phyloP scores from a whole-genome alignment of 2,329 filamentous ascomycete genomes.

The Calonectria fujianensis region DNA sequence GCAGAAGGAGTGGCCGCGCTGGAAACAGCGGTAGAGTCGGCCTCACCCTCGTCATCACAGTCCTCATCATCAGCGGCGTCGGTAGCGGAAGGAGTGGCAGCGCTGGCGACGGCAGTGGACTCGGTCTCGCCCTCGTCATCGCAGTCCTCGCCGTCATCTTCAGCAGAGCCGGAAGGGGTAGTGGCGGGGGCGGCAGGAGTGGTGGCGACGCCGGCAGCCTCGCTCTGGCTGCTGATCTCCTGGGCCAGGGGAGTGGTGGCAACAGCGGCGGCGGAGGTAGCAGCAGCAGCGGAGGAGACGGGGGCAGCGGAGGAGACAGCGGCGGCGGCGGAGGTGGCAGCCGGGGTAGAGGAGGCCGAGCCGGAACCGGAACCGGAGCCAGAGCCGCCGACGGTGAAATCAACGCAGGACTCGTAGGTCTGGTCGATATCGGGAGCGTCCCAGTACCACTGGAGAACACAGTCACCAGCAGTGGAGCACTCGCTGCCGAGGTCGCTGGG shows the following conservation, averaged over 20 bases:
- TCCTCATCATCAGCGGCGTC: slow-evolving; percentile 28
- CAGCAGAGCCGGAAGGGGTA: slow-evolving; percentile 35
- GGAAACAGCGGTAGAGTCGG: neutral
- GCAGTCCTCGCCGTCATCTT: slow-evolving; percentile 44
- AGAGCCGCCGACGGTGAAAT: slow-evolving; percentile 65
- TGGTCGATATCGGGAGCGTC: slow-evolving; percentile 72
- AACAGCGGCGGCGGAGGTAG: slow-evolving; percentile 35
- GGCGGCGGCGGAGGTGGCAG: slow-evolving; percentile 28
- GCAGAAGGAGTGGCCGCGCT: slow-evolving; percentile 9
- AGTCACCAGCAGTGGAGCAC: slow-evolving; percentile 69
- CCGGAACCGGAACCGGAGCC: slow-evolving; percentile 31
- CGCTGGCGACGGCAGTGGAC: neutral
- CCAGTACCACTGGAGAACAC: slow-evolving; percentile 79
- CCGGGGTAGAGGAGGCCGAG: slow-evolving; percentile 29
- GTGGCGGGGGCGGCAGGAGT: slow-evolving; percentile 35
- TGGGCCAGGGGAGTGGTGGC: slow-evolving; percentile 35
- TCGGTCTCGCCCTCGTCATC: slow-evolving; percentile 39
- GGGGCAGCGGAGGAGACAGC: slow-evolving; percentile 39
- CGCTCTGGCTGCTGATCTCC: slow-evolving; percentile 22
- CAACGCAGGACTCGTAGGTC: slow-evolving; percentile 79
- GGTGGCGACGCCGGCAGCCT: slow-evolving; percentile 11
- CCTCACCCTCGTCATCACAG: slow-evolving; percentile 26
- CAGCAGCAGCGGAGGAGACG: slow-evolving; percentile 29
- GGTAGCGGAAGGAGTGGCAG: neutral
- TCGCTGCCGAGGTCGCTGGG: slow-evolving; percentile 66